Evolutionary conservation across 1,139 yeast genomes (phyloP).

Genomic region (Blastobotrys petasosporus): DNA sequence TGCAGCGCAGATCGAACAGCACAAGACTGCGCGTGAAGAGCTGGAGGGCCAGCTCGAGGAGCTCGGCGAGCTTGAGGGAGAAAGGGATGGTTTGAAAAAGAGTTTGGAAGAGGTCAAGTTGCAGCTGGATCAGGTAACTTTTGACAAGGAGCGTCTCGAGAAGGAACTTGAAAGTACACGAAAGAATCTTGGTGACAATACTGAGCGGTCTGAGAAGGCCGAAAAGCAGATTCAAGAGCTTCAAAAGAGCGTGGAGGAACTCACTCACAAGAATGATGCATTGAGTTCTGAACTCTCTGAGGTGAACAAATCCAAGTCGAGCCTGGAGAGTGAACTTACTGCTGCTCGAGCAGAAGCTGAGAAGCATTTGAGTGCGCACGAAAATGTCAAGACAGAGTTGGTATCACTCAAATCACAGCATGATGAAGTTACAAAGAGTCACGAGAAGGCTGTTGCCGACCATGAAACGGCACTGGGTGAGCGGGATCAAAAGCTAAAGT

Average conservation of each 20-base stretch:
- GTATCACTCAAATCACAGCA: background rate
- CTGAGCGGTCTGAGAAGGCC: constrained; percentile 1
- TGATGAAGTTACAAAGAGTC: background rate
- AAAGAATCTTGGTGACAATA: constrained; percentile 1
- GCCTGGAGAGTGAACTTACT: too few species aligned
- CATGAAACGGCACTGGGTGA: background rate
- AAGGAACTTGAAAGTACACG: constrained; percentile 12
- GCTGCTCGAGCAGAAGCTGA: constrained; percentile 1
- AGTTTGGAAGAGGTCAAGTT: constrained; percentile 1
- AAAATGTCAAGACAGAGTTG: constrained; percentile 3
- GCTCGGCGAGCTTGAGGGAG: constrained; percentile 3
- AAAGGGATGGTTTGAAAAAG: constrained; percentile 5
- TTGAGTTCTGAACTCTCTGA: constrained; percentile 5
- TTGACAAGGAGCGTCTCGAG: constrained; percentile 13
- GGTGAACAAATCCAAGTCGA: background rate
- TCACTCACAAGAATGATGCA: too few species aligned
- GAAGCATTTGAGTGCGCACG: constrained; percentile 1
- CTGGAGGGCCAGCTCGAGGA: constrained; percentile 10
- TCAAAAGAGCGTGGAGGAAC: background rate
- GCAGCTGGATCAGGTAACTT: background rate
- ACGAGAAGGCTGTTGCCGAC: background rate
- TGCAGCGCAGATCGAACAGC: constrained; percentile 26
- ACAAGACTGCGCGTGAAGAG: constrained; percentile 1
- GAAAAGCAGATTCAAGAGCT: constrained; percentile 4
- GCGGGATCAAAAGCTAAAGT: background rate